Conservation (phyloP, 768 basidiomycete species). For the Lactarius tabidus region DNA sequence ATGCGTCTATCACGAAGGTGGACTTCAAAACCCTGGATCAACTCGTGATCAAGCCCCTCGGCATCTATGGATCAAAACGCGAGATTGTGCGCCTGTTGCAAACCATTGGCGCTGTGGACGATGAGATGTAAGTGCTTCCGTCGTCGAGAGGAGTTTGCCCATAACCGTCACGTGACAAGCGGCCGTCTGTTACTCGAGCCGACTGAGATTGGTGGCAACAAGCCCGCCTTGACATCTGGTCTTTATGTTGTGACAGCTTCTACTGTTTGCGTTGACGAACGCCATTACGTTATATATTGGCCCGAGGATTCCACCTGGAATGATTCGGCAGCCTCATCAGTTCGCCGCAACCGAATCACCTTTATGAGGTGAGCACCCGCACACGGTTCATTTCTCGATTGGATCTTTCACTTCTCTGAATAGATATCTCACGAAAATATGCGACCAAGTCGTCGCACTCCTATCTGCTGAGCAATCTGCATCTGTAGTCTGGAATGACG, state of each 20-base stretch:
- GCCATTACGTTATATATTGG: slow-evolving; percentile 37
- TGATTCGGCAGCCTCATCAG: slow-evolving; percentile 42
- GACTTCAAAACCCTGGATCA: too few relatives aligned
- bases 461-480: slow-evolving; percentile 46
- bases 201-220: slow-evolving; percentile 21
- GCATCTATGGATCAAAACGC: too few relatives aligned
- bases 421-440: slow-evolving; percentile 58
- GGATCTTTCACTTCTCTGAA: background rate
- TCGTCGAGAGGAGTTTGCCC: background rate
- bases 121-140: too few relatives aligned
- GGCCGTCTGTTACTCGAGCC: slow-evolving; percentile 15
- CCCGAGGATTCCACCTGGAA: slow-evolving; percentile 47
- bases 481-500: slow-evolving; percentile 43
- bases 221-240: slow-evolving; percentile 45
- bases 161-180: background rate
- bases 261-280: slow-evolving; percentile 21
- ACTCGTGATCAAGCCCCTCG: too few relatives aligned
- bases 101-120: too few relatives aligned
- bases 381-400: background rate
- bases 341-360: slow-evolving; percentile 50
- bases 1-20: too few relatives aligned
- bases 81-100: too few relatives aligned
- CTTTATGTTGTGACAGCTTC: slow-evolving; percentile 40
- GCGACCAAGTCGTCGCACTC: slow-evolving; percentile 51
- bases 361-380: slow-evolving; percentile 51